These are phyloP conservation scores for Lepidium sativum DNA, from an alignment of 345 rosid species.

Conservation along the genomic window DNA sequence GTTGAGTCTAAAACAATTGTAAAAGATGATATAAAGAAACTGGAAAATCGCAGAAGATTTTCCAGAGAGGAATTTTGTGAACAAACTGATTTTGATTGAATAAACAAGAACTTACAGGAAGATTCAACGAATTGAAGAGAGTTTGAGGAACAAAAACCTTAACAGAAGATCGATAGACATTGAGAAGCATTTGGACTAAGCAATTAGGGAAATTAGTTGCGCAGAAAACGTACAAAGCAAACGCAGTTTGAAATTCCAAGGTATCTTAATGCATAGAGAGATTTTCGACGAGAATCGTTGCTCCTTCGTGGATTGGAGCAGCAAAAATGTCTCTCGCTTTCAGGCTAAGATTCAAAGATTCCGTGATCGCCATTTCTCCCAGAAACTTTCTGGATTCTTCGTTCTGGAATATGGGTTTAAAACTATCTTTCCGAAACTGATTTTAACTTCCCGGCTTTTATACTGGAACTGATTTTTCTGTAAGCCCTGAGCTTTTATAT, in stretches of 20 bases:
- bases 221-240: neutral
- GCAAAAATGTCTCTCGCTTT: neutral
- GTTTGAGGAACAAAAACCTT: too few relatives aligned
- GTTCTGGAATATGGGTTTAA: neutral
- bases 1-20: too few relatives aligned
- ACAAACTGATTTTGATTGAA: too few relatives aligned
- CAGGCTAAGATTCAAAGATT: neutral
- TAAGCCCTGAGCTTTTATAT: too few relatives aligned
- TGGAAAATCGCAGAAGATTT: too few relatives aligned
- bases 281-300: neutral
- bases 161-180: neutral
- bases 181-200: constrained; percentile 6
- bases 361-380: neutral
- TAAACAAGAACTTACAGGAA: too few relatives aligned
- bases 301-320: neutral
- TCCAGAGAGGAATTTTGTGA: too few relatives aligned
- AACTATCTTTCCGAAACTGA: too few relatives aligned
- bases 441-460: too few relatives aligned
- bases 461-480: too few relatives aligned
- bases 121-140: too few relatives aligned
- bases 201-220: neutral
- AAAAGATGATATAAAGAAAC: too few relatives aligned
- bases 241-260: neutral
- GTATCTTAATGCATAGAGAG: neutral
- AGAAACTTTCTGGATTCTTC: neutral